A percentile compares a stretch with the other conserved stretches of the same genome.
Conservation (phyloP, 805 yeast genomes). For the Sungouiozyma ichnusensis region DNA sequence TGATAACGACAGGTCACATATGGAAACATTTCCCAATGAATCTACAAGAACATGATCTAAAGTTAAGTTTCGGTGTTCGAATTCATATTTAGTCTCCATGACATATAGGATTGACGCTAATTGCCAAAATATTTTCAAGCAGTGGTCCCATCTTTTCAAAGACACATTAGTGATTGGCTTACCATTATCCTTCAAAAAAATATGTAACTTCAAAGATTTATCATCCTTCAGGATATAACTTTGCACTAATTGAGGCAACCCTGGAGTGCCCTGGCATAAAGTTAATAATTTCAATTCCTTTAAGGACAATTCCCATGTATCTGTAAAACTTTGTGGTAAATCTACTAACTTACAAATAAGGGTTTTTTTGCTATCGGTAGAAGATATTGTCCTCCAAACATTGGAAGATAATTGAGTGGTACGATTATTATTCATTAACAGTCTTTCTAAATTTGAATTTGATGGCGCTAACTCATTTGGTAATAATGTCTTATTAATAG, state of each 20-base stretch:
- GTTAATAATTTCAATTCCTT: slow-evolving; percentile 21
- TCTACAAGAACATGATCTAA: slow-evolving; percentile 52
- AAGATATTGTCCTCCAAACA: slow-evolving; percentile 13
- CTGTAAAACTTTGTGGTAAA: slow-evolving; percentile 9
- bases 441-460: slow-evolving; percentile 4
- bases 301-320: slow-evolving; percentile 15
- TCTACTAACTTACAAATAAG: slow-evolving; percentile 17
- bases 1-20: slow-evolving; percentile 50
- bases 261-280: slow-evolving; percentile 22
- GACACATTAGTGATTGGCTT: slow-evolving; percentile 10
- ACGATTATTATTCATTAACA: slow-evolving; percentile 7
- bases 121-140: slow-evolving; percentile 41
- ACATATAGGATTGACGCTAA: slow-evolving; percentile 38
- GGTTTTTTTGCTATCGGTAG: slow-evolving; percentile 7
- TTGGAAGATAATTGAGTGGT: slow-evolving; percentile 10
- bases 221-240: slow-evolving; percentile 12
- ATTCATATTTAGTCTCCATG: slow-evolving; percentile 42
- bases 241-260: slow-evolving; percentile 18
- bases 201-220: slow-evolving; percentile 9
- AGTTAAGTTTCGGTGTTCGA: slow-evolving; percentile 66
- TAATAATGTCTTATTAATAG: slow-evolving; percentile 11
- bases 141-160: slow-evolving; percentile 17
- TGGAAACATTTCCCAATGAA: slow-evolving; percentile 32
- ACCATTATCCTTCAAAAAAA: slow-evolving; percentile 24
- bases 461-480: slow-evolving; percentile 5